Evolutionary conservation across 805 yeast genomes (phyloP), one percentile per base, ranked within the genome.

Genomic region (Myxozyma vanderwaltii): DNA sequence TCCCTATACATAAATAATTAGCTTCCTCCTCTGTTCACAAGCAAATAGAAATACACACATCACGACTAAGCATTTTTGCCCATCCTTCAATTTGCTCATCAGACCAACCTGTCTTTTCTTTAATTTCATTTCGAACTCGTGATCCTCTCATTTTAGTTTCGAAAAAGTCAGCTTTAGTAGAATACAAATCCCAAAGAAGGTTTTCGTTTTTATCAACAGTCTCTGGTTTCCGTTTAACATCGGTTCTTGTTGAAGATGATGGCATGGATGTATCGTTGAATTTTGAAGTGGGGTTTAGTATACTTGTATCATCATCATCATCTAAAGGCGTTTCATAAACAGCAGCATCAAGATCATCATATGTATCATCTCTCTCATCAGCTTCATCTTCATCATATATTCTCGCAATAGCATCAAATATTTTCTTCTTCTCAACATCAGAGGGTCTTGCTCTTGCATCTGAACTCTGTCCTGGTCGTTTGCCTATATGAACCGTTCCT

Each of bases 51-150:
- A n/a, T 8, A 45, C 56, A 27, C 38, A 94, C 90, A 44, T 84
- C 81, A 67, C 81, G 82, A 52, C 82, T 79, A 19, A 91, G 70
- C 86, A 88, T 86, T 56, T 87, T 75, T 1, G 86, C 86, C 97
- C 97, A 92, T 0, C 96, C 96, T 77, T 91, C 97, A 49, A 92
- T 83, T 70, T 89, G 96, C 69, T 90, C 96, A 72, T 91, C 91
- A 0, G 91, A 77, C 96, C 96, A 90, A 0, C 77, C 77, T 0
- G 64, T 61, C 51, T 27, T 23, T n/a, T 15, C 17, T 41, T 54
- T 61, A 36, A 56, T 26, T 33, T 61, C 62, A 15, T 33, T 40
- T 24, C 66, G 46, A 8, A 69, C 72, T 44, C 76, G 73, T 0
- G 85, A 63, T 39, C 82, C 82, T 61, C 97, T 76, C 10, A 76